Percentiles rank a stretch among this genome's conserved stretches.
These are phyloP conservation scores for Fusarium haematococcum DNA, from an alignment of 2,329 filamentous ascomycete species.

Conservation along the genomic window DNA sequence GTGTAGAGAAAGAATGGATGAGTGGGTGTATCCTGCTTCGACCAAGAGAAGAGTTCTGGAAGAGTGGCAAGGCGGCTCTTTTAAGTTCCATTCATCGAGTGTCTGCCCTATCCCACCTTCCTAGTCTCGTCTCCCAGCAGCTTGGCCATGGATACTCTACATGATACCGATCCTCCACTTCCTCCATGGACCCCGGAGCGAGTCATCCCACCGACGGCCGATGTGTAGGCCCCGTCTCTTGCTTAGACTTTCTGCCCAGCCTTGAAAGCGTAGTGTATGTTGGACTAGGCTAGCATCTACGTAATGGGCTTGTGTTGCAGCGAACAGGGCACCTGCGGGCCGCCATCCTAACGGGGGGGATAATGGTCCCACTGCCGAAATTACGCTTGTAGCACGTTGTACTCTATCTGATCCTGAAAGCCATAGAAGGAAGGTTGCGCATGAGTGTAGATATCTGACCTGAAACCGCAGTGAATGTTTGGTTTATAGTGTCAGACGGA, in stretches of 20 bases:
- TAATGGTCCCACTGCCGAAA: slow-evolving; percentile 33
- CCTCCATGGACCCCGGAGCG: neutral
- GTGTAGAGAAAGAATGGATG: slow-evolving; percentile 11
- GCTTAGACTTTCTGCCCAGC: slow-evolving; percentile 14
- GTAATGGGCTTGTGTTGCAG: slow-evolving; percentile 23
- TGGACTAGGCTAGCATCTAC: neutral
- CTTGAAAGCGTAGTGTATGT: neutral
- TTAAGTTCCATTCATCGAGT: slow-evolving; percentile 21
- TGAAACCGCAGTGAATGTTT: neutral
- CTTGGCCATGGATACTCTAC: slow-evolving; percentile 11
- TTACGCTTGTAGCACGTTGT: slow-evolving; percentile 31
- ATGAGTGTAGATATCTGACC: neutral
- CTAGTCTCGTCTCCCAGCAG: neutral
- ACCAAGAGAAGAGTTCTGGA: neutral
- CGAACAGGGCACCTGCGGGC: slow-evolving; percentile 13
- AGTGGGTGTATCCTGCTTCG: slow-evolving; percentile 3
- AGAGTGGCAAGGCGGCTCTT: slow-evolving; percentile 27
- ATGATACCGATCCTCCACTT: neutral
- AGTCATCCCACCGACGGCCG: slow-evolving; percentile 10
- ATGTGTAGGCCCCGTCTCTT: neutral
- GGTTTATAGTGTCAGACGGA: neutral
- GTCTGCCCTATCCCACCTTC: neutral
- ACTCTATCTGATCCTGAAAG: slow-evolving; percentile 38
- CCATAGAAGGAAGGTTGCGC: slow-evolving; percentile 13
- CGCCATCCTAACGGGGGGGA: slow-evolving; percentile 10